These are phyloP conservation scores for Prunus mira DNA, from an alignment of 306 rosid species.

Conservation along the genomic window DNA sequence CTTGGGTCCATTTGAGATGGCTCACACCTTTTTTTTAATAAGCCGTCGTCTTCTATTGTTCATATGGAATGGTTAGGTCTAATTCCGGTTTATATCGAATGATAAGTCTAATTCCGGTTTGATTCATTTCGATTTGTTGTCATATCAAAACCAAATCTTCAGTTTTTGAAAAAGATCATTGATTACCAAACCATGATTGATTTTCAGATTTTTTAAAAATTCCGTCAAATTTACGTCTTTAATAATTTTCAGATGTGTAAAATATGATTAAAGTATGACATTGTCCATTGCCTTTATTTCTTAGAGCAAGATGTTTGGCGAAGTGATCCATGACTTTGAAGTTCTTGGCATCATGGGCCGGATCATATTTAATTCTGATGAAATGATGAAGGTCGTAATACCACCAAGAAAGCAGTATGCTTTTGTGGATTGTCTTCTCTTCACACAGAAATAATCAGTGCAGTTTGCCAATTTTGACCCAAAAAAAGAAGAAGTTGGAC, in stretches of 20 bases:
- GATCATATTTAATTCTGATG: background rate
- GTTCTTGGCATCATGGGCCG: background rate
- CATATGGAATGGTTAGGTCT: background rate
- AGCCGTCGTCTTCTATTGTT: background rate
- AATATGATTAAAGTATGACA: background rate
- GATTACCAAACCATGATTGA: too few relatives aligned
- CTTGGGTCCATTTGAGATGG: slow-evolving; percentile 7
- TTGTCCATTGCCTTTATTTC: background rate
- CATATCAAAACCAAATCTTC: too few relatives aligned
- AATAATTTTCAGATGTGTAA: background rate
- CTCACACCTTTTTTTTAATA: background rate
- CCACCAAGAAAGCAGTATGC: background rate
- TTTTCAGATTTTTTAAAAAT: too few relatives aligned
- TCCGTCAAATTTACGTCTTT: background rate
- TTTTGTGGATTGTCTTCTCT: background rate
- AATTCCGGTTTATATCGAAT: background rate
- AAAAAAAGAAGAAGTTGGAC: too few relatives aligned
- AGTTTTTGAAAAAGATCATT: background rate
- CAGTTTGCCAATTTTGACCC: background rate
- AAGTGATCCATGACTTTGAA: background rate
- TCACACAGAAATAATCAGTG: background rate
- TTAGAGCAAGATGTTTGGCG: background rate
- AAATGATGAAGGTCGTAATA: background rate
- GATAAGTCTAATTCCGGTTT: background rate
- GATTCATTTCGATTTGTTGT: background rate